Evolutionary conservation across 2,329 filamentous ascomycete genomes (phyloP).

Genomic region (Bipolaris cookei): DNA sequence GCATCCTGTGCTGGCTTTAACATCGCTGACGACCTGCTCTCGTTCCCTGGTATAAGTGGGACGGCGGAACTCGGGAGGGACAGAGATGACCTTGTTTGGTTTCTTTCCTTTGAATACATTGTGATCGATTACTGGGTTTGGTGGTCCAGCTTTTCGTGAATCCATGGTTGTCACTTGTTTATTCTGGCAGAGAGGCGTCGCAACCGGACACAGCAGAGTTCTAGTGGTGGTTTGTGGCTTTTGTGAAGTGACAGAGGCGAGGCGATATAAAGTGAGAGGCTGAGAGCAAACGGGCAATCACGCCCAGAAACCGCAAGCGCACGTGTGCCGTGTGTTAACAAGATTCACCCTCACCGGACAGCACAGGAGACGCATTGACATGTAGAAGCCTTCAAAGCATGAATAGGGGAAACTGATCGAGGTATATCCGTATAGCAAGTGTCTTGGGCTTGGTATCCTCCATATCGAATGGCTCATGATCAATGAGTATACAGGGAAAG

Average conservation of each 20-base stretch:
- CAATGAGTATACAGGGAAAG: too few relatives aligned
- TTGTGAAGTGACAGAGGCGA: not conserved
- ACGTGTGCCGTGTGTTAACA: not conserved
- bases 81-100: constrained; percentile 26
- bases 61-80: constrained; percentile 31
- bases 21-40: constrained; percentile 16
- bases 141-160: not conserved
- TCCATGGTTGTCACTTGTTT: not conserved
- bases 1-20: constrained; percentile 30
- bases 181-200: not conserved
- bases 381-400: not conserved
- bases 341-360: not conserved
- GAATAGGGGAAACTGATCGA: not conserved
- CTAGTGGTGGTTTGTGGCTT: not conserved
- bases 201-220: not conserved
- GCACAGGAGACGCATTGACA: not conserved
- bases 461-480: too few relatives aligned
- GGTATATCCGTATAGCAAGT: too few relatives aligned
- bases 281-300: constrained; percentile 11
- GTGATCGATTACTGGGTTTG: not conserved
- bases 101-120: constrained; percentile 13
- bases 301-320: not conserved
- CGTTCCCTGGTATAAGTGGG: constrained; percentile 20
- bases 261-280: not conserved
- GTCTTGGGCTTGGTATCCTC: too few relatives aligned